Conservation (phyloP, 192 early-diverging fungal genomes). For the Backusella tuberculispora region DNA sequence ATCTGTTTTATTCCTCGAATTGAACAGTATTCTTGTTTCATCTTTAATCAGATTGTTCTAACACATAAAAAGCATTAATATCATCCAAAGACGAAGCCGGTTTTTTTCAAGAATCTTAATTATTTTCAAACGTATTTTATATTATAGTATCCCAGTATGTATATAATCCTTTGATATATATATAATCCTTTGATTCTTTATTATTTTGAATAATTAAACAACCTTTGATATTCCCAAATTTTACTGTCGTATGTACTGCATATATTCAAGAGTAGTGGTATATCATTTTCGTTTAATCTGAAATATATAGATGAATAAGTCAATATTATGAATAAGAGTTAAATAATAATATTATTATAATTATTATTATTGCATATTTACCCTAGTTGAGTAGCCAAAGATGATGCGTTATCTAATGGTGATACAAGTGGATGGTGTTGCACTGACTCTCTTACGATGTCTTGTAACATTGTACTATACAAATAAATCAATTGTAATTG, state of each 20-base stretch:
- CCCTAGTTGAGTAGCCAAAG: conserved; percentile 32
- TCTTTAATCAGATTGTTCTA: no score
- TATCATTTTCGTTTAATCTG: conserved; percentile 37
- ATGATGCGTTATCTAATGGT: neutral
- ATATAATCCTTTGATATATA: no score
- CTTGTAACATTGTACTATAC: conserved; percentile 35
- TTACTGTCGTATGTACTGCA: conserved; percentile 41
- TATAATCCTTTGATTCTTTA: no score
- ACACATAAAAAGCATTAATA: no score
- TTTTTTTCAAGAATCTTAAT: no score
- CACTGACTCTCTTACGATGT: conserved; percentile 19
- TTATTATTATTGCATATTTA: neutral
- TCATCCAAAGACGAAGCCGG: no score
- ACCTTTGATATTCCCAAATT: conserved; percentile 21
- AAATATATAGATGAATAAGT: neutral
- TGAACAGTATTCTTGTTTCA: no score
- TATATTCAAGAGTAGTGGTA: conserved; percentile 39
- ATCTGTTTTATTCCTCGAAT: no score
- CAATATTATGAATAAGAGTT: neutral
- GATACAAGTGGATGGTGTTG: conserved; percentile 3
- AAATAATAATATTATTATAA: neutral
- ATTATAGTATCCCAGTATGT: no score
- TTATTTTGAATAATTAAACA: conserved; percentile 5
- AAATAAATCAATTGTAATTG: conserved; percentile 47
- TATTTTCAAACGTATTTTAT: no score